Conservation (phyloP, 1,139 yeast species). For the Saccharomycopsis hybrid region DNA sequence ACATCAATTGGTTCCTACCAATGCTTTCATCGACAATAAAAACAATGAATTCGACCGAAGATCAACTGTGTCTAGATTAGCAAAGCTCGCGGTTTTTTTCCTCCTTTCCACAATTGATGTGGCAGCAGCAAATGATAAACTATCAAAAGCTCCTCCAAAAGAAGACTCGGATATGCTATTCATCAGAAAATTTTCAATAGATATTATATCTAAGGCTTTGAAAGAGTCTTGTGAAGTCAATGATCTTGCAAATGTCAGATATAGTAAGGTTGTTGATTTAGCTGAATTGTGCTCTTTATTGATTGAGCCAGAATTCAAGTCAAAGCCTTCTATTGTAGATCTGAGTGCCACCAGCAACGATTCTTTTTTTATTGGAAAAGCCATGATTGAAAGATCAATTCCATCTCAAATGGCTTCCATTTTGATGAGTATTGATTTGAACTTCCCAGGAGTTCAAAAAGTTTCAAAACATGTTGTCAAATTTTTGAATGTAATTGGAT, state of each 20-base stretch:
- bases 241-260: conserved; percentile 35
- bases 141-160: conserved; percentile 34
- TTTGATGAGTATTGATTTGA: conserved; percentile 61
- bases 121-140: conserved; percentile 35
- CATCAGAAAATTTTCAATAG: conserved; percentile 69
- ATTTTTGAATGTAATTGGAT: conserved; percentile 58
- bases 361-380: conserved; percentile 51
- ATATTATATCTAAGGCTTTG: conserved; percentile 56
- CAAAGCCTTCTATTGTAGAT: conserved; percentile 30
- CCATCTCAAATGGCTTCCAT: conserved; percentile 51
- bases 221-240: conserved; percentile 39
- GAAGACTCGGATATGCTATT: conserved; percentile 66
- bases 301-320: conserved; percentile 28
- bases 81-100: conserved; percentile 45
- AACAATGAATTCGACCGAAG: conserved; percentile 31
- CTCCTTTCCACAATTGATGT: conserved; percentile 53
- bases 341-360: conserved; percentile 48
- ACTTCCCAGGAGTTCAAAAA: conserved; percentile 58
- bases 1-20: conserved; percentile 65
- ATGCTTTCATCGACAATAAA: conserved; percentile 33
- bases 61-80: conserved; percentile 31
- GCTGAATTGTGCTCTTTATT: conserved; percentile 46
- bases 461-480: conserved; percentile 53
- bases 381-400: conserved; percentile 60
- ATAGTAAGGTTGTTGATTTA: conserved; percentile 52